Percentiles rank a stretch among this genome's conserved stretches.
Evolutionary conservation across 2,329 filamentous ascomycete genomes (phyloP).

Genomic region (Pyricularia grisea): DNA sequence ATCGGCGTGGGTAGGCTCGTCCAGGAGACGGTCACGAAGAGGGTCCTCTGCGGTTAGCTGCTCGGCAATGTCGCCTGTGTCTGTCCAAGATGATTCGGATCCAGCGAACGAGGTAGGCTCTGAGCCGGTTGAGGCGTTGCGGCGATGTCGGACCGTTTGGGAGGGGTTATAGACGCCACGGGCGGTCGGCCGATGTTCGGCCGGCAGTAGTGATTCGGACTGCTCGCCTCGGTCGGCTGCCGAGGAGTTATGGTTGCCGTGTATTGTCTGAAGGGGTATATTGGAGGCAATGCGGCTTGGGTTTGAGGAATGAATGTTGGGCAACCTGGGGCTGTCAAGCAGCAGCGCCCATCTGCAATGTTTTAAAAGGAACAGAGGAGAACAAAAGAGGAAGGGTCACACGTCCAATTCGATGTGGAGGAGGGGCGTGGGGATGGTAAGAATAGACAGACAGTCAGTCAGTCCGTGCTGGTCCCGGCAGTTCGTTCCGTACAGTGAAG

Average conservation of each 20-base stretch:
- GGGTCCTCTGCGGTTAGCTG: constrained; percentile 79
- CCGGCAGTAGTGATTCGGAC: constrained; percentile 35
- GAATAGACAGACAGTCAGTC: not conserved
- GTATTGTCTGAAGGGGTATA: constrained; percentile 77
- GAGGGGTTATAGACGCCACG: constrained; percentile 27
- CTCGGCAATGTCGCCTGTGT: constrained; percentile 91
- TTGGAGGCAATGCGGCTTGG: constrained; percentile 64
- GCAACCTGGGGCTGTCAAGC: constrained; percentile 61
- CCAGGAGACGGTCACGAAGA: constrained; percentile 58
- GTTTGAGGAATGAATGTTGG: constrained; percentile 77
- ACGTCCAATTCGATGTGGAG: not conserved
- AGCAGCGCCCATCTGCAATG: constrained; percentile 59
- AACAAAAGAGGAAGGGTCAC: not conserved
- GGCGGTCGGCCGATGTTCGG: constrained; percentile 15
- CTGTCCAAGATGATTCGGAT: constrained; percentile 63
- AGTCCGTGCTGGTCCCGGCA: not conserved
- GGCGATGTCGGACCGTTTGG: constrained; percentile 25
- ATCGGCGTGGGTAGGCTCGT: constrained; percentile 52
- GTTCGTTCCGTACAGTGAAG: not conserved
- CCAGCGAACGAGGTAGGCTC: constrained; percentile 28
- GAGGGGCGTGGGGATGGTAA: constrained; percentile 7
- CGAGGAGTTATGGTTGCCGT: constrained; percentile 19
- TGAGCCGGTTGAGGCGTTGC: constrained; percentile 33
- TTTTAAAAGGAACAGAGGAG: constrained; percentile 2
- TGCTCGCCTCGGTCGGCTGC: constrained; percentile 23